Evolutionary conservation across 1,284 basidiomycete species (phyloP).

Genomic region (Sporisorium reilianum): DNA sequence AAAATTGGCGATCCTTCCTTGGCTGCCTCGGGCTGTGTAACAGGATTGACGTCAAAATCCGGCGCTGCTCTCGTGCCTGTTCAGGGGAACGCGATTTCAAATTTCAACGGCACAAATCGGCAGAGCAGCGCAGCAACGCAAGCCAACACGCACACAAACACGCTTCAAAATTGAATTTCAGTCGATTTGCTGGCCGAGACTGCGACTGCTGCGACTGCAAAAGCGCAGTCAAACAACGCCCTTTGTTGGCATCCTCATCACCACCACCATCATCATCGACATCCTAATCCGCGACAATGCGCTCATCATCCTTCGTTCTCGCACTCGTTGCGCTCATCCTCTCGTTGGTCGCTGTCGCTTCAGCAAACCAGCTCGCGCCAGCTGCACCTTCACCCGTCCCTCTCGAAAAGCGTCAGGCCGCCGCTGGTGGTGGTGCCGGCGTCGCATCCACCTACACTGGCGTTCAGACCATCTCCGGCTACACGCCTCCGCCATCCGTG

Average conservation of each 20-base stretch:
- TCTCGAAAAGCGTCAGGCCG: constrained; percentile 53
- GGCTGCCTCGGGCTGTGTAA: not conserved
- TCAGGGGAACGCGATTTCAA: no score
- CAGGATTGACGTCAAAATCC: constrained; percentile 1
- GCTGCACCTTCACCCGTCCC: constrained; percentile 8
- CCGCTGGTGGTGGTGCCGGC: constrained; percentile 56
- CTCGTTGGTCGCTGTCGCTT: constrained; percentile 33
- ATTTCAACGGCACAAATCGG: no score
- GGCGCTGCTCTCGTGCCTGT: constrained; percentile 1
- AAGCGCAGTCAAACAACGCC: not conserved
- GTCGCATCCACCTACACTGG: constrained; percentile 42
- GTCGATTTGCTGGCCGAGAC: not conserved
- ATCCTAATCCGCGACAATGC: constrained; percentile 20
- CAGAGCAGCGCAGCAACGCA: no score
- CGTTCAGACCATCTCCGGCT: constrained; percentile 57
- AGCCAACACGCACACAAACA: not conserved
- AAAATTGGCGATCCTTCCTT: not conserved
- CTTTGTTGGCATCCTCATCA: constrained; percentile 1
- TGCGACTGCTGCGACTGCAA: not conserved
- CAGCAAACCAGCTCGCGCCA: constrained; percentile 22
- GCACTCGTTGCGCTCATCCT: constrained; percentile 39
- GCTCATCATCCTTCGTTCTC: constrained; percentile 24
- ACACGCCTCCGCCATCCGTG: constrained; percentile 46
- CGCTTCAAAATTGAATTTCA: not conserved
- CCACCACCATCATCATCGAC: constrained; percentile 1